These are phyloP conservation scores for Cenchrus americanus DNA, from an alignment of 176 grass and related monocot genomes.

Conservation along the genomic window DNA sequence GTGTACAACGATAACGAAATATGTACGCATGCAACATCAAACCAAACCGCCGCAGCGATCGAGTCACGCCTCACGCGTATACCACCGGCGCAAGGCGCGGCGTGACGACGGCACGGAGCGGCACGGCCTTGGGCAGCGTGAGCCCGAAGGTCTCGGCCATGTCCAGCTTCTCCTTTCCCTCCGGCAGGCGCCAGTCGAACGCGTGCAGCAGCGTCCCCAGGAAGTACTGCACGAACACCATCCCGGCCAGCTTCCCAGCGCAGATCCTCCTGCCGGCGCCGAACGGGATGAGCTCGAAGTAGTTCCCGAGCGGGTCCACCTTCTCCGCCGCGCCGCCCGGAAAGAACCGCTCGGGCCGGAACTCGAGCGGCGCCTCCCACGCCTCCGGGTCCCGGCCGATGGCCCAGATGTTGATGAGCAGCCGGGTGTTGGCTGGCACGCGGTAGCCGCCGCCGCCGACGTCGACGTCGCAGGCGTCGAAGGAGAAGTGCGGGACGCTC, in stretches of 20 bases:
- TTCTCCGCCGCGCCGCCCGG: conserved; percentile 24
- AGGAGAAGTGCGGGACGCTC: conserved; percentile 79
- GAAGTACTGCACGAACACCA: conserved; percentile 89
- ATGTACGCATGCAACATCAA: no score
- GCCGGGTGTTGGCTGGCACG: conserved; percentile 62
- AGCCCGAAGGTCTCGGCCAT: conserved; percentile 79
- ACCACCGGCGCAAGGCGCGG: conserved; percentile 49
- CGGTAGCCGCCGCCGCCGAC: conserved; percentile 42
- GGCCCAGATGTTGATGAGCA: conserved; percentile 81
- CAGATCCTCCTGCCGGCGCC: conserved; percentile 78
- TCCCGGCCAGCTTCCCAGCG: conserved; percentile 77
- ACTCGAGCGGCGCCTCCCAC: conserved; percentile 64
- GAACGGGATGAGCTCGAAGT: conserved; percentile 89
- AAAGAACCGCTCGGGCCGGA: conserved; percentile 74
- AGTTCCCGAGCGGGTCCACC: conserved; percentile 69
- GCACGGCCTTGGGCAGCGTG: conserved; percentile 68
- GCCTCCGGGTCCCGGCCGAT: conserved; percentile 68
- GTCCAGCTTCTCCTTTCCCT: conserved; percentile 57
- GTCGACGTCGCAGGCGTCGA: conserved; percentile 66
- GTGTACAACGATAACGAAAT: no score
- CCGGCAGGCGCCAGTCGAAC: conserved; percentile 67
- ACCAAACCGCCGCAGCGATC: no score
- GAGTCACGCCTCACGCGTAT: conserved; percentile 22
- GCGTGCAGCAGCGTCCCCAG: conserved; percentile 65
- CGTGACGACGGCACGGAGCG: conserved; percentile 53